phyloP scores from a whole-genome alignment of 768 basidiomycete genomes.

The Cystobasidium ongulense region DNA sequence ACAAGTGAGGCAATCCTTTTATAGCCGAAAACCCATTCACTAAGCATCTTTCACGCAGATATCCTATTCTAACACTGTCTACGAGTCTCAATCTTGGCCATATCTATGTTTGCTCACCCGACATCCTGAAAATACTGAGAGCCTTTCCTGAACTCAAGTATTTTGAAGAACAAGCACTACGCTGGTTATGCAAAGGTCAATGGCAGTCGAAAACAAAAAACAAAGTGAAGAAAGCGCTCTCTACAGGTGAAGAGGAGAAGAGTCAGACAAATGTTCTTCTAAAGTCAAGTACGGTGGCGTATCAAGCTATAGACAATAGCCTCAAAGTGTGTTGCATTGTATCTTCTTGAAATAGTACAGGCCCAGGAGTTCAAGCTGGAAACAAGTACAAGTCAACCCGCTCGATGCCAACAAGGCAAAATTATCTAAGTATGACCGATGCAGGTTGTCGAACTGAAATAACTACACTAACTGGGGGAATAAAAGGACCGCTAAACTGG shows the following conservation, averaged over 20 bases:
- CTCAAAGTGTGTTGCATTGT: slow-evolving; percentile 10
- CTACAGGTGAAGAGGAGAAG: background rate
- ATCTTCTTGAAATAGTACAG: background rate
- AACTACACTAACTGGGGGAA: too few relatives aligned
- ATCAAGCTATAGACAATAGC: background rate
- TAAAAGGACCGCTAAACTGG: too few relatives aligned
- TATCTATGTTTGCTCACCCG: slow-evolving; percentile 1
- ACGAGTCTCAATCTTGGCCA: slow-evolving; percentile 16
- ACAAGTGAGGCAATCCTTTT: background rate
- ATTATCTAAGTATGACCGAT: too few relatives aligned
- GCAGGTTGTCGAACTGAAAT: too few relatives aligned
- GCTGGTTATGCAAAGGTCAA: slow-evolving; percentile 18
- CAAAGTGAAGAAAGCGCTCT: background rate
- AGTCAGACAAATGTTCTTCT: background rate
- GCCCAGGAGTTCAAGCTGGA: too few relatives aligned
- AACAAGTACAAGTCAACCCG: too few relatives aligned
- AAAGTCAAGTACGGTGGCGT: background rate
- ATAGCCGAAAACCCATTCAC: background rate
- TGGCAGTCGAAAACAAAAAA: slow-evolving; percentile 18
- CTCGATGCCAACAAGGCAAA: too few relatives aligned
- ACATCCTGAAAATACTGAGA: background rate
- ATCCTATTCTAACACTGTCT: slow-evolving; percentile 7
- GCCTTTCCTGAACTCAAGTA: background rate
- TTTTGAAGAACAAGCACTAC: slow-evolving; percentile 16
- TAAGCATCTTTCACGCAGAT: slow-evolving; percentile 1